phyloP scores from a whole-genome alignment of 345 rosid genomes.

The Melaleuca alternifolia region DNA sequence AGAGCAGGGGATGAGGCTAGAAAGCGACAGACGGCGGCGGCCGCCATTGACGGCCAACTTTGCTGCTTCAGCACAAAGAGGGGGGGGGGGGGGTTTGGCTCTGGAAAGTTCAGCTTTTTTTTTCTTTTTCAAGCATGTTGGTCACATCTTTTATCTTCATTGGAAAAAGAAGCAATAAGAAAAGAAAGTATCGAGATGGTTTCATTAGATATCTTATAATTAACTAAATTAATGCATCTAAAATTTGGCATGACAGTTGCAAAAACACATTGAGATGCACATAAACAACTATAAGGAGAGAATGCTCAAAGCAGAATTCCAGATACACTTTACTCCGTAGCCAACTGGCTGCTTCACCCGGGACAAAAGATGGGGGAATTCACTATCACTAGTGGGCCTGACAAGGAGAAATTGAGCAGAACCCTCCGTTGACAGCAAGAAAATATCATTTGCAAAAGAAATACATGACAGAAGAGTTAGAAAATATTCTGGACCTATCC shows the following conservation, averaged over 20 bases:
- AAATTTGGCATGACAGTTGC: conserved; percentile 51
- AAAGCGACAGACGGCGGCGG: neutral
- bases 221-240: conserved; percentile 39
- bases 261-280: neutral
- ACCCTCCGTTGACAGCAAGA: neutral
- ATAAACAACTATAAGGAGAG: neutral
- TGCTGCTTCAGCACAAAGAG: neutral
- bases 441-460: neutral
- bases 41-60: neutral
- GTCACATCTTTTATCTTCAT: no score
- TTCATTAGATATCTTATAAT: conserved; percentile 49
- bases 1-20: neutral
- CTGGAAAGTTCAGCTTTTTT: no score
- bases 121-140: no score
- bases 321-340: conserved; percentile 26
- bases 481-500: neutral
- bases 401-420: neutral
- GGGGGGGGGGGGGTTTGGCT: no score
- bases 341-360: conserved; percentile 39
- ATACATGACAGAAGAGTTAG: neutral
- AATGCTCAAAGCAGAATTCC: neutral
- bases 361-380: conserved; percentile 47
- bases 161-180: no score
- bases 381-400: conserved; percentile 53
- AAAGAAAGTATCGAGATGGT: no score